Evolutionary conservation across 2,329 filamentous ascomycete species (phyloP).

Genomic region (Nothopassalora personata): DNA sequence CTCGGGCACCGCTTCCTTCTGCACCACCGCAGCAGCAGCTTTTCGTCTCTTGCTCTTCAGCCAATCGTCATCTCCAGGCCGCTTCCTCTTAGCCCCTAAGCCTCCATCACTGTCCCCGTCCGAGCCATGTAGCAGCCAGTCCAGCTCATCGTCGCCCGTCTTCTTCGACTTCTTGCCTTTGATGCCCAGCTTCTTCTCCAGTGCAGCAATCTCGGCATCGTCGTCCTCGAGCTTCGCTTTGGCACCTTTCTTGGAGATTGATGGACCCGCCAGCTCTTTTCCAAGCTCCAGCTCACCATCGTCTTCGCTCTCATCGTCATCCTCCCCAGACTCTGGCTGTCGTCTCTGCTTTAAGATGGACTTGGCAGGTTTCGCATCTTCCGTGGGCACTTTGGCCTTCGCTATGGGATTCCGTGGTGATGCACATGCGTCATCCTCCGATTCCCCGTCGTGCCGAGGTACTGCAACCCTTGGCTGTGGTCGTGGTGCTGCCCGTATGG

Average conservation of each 20-base stretch:
- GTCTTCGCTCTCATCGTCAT: slow-evolving; percentile 8
- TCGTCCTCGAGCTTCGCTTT: slow-evolving; percentile 64
- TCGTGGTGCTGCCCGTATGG: slow-evolving; percentile 14
- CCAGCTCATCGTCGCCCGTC: slow-evolving; percentile 77
- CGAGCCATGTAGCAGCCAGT: slow-evolving; percentile 63
- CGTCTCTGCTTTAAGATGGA: slow-evolving; percentile 8
- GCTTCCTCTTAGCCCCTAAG: slow-evolving; percentile 49
- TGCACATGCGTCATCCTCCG: not conserved
- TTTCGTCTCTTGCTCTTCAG: slow-evolving; percentile 54
- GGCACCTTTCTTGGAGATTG: slow-evolving; percentile 15
- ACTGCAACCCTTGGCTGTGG: not conserved
- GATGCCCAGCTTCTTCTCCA: slow-evolving; percentile 84
- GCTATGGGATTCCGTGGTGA: slow-evolving; percentile 4
- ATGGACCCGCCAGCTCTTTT: slow-evolving; percentile 1
- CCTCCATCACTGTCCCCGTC: slow-evolving; percentile 41
- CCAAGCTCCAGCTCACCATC: slow-evolving; percentile 9
- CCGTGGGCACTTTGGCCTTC: not conserved
- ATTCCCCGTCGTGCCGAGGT: not conserved
- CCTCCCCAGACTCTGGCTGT: slow-evolving; percentile 1
- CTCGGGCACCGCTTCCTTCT: slow-evolving; percentile 18
- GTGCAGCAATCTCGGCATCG: slow-evolving; percentile 77
- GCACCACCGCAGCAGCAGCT: slow-evolving; percentile 33
- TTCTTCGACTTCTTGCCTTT: slow-evolving; percentile 67
- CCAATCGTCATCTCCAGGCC: slow-evolving; percentile 57
- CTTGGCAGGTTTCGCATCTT: slow-evolving; percentile 3